Conservation (phyloP, 305 asterid species). For the Fraxinus albicans region DNA sequence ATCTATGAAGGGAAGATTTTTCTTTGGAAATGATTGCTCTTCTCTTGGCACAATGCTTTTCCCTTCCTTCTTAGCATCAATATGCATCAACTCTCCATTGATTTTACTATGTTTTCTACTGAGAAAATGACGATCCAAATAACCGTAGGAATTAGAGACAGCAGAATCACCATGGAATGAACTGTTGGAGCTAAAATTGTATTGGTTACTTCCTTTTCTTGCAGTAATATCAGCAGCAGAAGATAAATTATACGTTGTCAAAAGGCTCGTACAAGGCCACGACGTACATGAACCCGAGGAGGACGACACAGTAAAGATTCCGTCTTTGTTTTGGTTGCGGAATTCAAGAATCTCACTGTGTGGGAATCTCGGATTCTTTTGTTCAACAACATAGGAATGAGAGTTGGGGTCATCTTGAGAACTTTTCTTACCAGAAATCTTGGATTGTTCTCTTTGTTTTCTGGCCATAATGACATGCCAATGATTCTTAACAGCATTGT, state of each 20-base stretch:
- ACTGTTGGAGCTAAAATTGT: conserved; percentile 7
- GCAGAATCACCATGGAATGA: conserved; percentile 22
- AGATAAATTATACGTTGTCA: conserved; percentile 4
- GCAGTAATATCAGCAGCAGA: conserved; percentile 26
- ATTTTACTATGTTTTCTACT: not conserved
- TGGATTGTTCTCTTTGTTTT: conserved; percentile 73
- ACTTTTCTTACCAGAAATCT: conserved; percentile 45
- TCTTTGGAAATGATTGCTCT: conserved; percentile 38
- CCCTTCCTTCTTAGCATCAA: conserved; percentile 25
- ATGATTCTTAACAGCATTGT: conserved; percentile 89
- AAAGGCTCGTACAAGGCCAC: conserved; percentile 29
- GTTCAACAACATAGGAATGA: conserved; percentile 28
- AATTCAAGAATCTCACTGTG: conserved; percentile 33
- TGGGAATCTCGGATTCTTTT: conserved; percentile 21
- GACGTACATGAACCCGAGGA: conserved; percentile 33
- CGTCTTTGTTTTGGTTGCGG: conserved; percentile 36
- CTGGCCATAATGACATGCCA: conserved; percentile 97
- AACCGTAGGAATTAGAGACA: conserved; percentile 28
- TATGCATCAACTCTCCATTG: not conserved
- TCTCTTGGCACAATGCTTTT: conserved; percentile 17
- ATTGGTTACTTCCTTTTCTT: conserved; percentile 22
- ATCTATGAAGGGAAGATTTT: conserved; percentile 74
- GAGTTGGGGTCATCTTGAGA: conserved; percentile 26
- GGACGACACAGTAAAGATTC: conserved; percentile 43
- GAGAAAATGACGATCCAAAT: not conserved